Conservation (phyloP, 192 early-diverging fungal species). For the Entomortierella parvispora region DNA sequence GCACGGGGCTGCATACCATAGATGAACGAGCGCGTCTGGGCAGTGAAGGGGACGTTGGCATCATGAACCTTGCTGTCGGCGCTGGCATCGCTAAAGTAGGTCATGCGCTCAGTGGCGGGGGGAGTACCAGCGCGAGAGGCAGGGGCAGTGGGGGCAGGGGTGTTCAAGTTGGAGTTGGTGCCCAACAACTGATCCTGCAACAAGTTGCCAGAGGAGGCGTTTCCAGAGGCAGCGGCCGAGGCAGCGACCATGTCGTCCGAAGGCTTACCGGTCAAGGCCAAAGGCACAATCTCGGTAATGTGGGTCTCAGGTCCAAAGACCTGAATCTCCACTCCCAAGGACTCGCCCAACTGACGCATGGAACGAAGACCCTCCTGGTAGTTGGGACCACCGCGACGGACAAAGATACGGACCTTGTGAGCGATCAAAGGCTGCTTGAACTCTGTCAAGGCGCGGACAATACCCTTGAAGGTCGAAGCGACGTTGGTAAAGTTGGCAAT, state of each 20-base stretch:
- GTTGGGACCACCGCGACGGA: conserved; percentile 97
- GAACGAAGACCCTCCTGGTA: conserved; percentile 97
- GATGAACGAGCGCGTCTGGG: conserved; percentile 87
- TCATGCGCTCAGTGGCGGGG: conserved; percentile 57
- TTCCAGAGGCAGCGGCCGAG: conserved; percentile 15
- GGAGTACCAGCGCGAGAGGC: conserved; percentile 47
- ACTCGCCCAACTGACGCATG: conserved; percentile 92
- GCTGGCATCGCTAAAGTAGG: conserved; percentile 63
- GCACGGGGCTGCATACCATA: conserved; percentile 99
- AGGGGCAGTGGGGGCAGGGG: conserved; percentile 22
- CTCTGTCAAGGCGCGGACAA: conserved; percentile 92
- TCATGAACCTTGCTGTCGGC: conserved; percentile 6
- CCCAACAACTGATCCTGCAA: conserved; percentile 67
- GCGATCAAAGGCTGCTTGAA: conserved; percentile 86
- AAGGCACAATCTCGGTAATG: conserved; percentile 96
- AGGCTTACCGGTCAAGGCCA: conserved; percentile 78
- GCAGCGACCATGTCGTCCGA: conserved; percentile 54
- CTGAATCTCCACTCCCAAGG: conserved; percentile 90
- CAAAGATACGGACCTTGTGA: conserved; percentile 92
- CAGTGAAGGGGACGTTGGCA: conserved; percentile 73
- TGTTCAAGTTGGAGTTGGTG: conserved; percentile 15
- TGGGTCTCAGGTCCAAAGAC: conserved; percentile 97
- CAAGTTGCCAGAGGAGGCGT: conserved; percentile 61
- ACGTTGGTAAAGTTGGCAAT: conserved; percentile 99
- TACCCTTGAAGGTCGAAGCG: conserved; percentile 97